phyloP scores from a whole-genome alignment of 129 eudicot species.

The Ambrosia artemisiifolia region DNA sequence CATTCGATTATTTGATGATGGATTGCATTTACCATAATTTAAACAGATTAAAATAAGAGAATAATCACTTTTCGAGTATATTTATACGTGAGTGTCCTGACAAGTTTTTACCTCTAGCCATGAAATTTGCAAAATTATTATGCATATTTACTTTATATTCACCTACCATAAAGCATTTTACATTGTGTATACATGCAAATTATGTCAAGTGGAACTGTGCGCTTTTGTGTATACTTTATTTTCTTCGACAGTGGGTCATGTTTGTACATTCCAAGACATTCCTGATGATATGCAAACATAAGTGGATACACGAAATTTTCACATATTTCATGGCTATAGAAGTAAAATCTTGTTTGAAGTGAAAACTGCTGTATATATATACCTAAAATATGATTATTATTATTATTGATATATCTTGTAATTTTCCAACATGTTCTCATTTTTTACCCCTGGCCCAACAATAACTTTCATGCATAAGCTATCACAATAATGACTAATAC shows the following conservation, averaged over 20 bases:
- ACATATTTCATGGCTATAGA: neutral
- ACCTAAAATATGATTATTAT: no score
- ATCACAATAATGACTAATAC: neutral
- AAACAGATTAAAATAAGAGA: neutral
- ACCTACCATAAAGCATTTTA: neutral
- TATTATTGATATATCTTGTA: neutral
- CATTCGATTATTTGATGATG: neutral
- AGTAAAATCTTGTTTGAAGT: neutral
- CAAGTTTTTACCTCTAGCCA: no score
- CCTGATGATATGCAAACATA: neutral
- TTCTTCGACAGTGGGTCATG: neutral
- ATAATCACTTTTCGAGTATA: neutral
- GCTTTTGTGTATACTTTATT: neutral
- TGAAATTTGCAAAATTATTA: no score
- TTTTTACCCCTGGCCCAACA: neutral
- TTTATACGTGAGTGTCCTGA: no score
- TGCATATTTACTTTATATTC: neutral
- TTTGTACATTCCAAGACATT: neutral
- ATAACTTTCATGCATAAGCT: neutral
- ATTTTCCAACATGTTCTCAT: neutral
- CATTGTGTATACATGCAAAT: no score
- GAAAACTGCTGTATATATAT: no score
- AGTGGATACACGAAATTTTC: neutral
- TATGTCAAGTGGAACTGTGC: no score
- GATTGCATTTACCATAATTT: neutral